Evolutionary conservation across 176 grass and related monocot genomes (phyloP), one percentile per base, ranked within the genome.

Genomic region (Oryza meridionalis): DNA sequence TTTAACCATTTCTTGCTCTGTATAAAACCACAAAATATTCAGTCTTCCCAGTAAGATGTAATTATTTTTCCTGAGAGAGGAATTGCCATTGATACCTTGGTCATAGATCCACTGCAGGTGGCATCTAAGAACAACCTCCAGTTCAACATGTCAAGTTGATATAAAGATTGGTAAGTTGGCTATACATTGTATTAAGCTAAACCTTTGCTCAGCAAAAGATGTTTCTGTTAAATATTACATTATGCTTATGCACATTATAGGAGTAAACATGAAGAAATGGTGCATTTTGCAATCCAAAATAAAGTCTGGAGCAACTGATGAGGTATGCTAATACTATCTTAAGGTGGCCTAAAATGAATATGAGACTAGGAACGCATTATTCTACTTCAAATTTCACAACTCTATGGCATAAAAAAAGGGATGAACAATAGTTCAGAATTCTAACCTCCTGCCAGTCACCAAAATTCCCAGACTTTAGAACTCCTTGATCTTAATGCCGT

Each of bases 281-380:
- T 98, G 96, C 83, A 98, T 98, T 87, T 42, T 98, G 81, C 96
- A 98, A 67, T 98, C 96, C 22, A 98, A 86, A 92, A 98, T 98
- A 87, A 98, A 91, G 80, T 98, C 96, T 83, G 96, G 96, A 87
- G 96, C 91, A 79, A 93, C 85, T 44, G 91, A 95, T 17, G 91
- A 98, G 91, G 96, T 95, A 88, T 44, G 73, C 12, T 53, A 51
- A 51, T 9, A 82, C 24, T 67, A 75, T 84, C 68, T 69, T 84
- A 66, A 71, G 35, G 50, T 74, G 25, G 70, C 77, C 65, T 81
- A 61, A 67, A 85, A 70, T 37, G 12, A 88, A 73, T 73, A 45
- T 32, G 24, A n/a, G 15, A 70, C 24, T 72, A 19, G 32, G 13
- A 77, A 77, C 19, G 81, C 53, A 21, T 38, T 35, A 64, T 17